phyloP scores from a whole-genome alignment of 495 filamentous ascomycete species.

The Barbatosphaeria neglecta region DNA sequence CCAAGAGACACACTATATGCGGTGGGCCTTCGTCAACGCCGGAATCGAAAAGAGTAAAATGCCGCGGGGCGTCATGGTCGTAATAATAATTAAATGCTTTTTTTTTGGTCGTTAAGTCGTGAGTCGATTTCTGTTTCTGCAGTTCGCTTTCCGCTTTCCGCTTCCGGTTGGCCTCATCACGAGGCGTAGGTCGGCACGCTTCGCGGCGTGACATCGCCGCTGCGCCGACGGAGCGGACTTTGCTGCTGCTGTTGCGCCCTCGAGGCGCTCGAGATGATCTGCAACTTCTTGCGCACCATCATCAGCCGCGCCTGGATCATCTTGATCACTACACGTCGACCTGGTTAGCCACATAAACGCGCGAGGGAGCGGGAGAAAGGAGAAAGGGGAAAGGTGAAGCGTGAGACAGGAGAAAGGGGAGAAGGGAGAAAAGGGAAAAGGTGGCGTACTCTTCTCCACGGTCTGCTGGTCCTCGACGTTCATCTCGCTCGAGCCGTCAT shows the following conservation, averaged over 20 bases:
- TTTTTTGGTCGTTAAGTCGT: neutral
- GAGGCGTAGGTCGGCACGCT: conserved; percentile 25
- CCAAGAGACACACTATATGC: neutral
- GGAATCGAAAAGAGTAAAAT: neutral
- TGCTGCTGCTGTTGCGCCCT: conserved; percentile 21
- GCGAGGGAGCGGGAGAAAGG: neutral
- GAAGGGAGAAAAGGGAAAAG: neutral
- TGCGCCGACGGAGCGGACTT: conserved; percentile 24
- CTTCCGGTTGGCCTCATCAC: conserved; percentile 13
- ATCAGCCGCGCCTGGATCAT: conserved; percentile 30
- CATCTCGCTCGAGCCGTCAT: conserved; percentile 44
- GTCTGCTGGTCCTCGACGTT: conserved; percentile 62
- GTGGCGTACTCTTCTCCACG: conserved; percentile 50
- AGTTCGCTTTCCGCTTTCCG: neutral
- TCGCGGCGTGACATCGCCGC: conserved; percentile 32
- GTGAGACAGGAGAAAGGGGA: neutral
- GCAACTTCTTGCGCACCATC: conserved; percentile 30
- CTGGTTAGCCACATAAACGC: neutral
- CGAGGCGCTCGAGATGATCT: conserved; percentile 29
- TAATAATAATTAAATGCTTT: neutral
- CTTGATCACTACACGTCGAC: conserved; percentile 28
- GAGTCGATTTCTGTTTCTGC: neutral
- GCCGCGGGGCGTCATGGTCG: neutral
- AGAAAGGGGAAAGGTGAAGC: neutral
- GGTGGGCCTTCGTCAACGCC: neutral